Evolutionary conservation across 176 grass and related monocot species (phyloP).

Genomic region (Raddia guianensis): DNA sequence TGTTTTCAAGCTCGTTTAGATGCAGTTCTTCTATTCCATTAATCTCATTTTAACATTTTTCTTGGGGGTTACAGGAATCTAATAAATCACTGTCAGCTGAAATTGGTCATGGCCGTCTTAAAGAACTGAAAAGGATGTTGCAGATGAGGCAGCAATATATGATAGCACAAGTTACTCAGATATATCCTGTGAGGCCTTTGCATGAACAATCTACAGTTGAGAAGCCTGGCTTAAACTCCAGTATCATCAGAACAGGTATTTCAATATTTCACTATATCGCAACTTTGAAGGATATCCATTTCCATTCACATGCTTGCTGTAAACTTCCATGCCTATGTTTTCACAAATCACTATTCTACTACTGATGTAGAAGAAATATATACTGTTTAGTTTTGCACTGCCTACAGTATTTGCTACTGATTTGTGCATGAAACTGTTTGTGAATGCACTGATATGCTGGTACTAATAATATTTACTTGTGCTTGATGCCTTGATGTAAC

Average conservation of each 20-base stretch:
- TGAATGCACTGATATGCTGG: not conserved
- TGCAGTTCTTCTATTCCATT: not conserved
- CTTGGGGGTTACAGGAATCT: constrained; percentile 56
- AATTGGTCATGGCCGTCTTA: constrained; percentile 66
- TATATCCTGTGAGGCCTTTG: constrained; percentile 77
- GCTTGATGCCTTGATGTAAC: not conserved
- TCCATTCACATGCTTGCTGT: not conserved
- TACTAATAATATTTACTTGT: not conserved
- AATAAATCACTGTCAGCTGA: constrained; percentile 63
- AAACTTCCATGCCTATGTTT: not conserved
- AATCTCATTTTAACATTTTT: constrained; percentile 26
- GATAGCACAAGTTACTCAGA: constrained; percentile 55
- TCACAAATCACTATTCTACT: not conserved
- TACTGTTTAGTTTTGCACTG: not conserved
- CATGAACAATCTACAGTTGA: constrained; percentile 57
- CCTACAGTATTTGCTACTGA: not conserved
- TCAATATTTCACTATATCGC: not conserved
- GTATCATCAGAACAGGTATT: constrained; percentile 49
- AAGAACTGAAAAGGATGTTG: constrained; percentile 47
- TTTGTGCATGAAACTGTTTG: not conserved
- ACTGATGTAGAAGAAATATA: constrained; percentile 5
- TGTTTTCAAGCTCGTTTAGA: not conserved
- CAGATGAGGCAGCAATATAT: constrained; percentile 74
- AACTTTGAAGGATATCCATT: not conserved
- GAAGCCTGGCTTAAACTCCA: constrained; percentile 49